phyloP scores from a whole-genome alignment of 257 asterid species.

The Solanum neorickii region DNA sequence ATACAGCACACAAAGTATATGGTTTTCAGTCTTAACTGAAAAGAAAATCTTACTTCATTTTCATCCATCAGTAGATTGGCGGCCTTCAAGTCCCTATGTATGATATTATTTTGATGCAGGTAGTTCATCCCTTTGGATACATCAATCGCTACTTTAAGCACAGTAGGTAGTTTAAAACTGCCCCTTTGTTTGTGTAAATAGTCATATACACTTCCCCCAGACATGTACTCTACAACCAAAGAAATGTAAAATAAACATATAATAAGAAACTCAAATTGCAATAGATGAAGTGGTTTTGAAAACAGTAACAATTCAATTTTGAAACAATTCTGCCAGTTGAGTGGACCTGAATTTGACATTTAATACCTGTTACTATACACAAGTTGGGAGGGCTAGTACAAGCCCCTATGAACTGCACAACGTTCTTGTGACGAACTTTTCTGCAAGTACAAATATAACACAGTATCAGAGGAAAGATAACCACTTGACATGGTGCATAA shows the following conservation, averaged over 20 bases:
- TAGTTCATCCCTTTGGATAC: constrained; percentile 95
- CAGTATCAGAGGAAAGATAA: constrained; percentile 1
- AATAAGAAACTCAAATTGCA: not conserved
- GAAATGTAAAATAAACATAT: constrained; percentile 1
- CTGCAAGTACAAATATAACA: constrained; percentile 37
- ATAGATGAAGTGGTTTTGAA: not conserved
- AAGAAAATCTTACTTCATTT: constrained; percentile 52
- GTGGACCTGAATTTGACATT: not conserved
- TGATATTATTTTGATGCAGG: constrained; percentile 93
- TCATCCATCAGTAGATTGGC: constrained; percentile 98
- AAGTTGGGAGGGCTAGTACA: constrained; percentile 86
- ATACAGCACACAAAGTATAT: not conserved
- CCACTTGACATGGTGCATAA: not conserved
- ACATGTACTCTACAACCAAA: constrained; percentile 63
- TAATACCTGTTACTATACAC: constrained; percentile 91
- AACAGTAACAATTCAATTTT: not conserved
- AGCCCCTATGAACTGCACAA: constrained; percentile 96
- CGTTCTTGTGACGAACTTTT: constrained; percentile 93
- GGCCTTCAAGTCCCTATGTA: constrained; percentile 96
- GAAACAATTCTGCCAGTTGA: not conserved
- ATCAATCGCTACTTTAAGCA: constrained; percentile 90
- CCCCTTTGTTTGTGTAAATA: constrained; percentile 92
- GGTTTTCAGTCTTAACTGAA: not conserved
- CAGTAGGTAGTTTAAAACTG: constrained; percentile 71
- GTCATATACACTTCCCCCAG: constrained; percentile 97